Evolutionary conservation across 495 filamentous ascomycete genomes (phyloP).

Genomic region (Staphylotrichum longicolle): DNA sequence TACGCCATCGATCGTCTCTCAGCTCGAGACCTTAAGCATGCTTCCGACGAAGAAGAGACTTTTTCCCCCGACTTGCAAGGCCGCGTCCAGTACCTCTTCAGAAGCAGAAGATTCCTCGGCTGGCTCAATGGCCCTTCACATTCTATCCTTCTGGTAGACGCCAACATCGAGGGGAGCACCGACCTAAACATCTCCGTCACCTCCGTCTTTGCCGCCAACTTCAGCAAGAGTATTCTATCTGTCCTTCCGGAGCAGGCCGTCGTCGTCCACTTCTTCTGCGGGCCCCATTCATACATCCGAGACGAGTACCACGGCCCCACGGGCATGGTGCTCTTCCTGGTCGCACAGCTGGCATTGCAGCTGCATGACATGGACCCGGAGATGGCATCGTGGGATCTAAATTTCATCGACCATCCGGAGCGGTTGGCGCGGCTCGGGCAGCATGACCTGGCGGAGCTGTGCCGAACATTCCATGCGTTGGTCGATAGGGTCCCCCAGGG

Average conservation of each 20-base stretch:
- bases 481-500: background rate
- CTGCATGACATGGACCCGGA: background rate
- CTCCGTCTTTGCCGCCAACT: background rate
- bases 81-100: background rate
- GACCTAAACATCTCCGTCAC: background rate
- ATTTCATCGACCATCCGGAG: background rate
- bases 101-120: background rate
- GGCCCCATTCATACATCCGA: background rate
- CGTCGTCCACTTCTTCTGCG: constrained; percentile 8
- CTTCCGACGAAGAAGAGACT: background rate
- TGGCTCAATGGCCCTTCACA: background rate
- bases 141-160: background rate
- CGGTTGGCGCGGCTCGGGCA: background rate
- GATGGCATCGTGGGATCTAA: background rate
- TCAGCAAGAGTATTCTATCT: background rate
- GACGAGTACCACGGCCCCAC: background rate
- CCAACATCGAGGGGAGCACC: background rate
- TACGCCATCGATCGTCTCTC: background rate
- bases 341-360: background rate
- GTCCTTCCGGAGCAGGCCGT: background rate
- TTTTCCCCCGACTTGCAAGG: background rate
- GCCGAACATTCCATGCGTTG: background rate
- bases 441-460: background rate
- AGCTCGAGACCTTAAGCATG: background rate
- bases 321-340: background rate